Evolutionary conservation across 768 basidiomycete genomes (phyloP).

Genomic region (Asterophora lycoperdoides): DNA sequence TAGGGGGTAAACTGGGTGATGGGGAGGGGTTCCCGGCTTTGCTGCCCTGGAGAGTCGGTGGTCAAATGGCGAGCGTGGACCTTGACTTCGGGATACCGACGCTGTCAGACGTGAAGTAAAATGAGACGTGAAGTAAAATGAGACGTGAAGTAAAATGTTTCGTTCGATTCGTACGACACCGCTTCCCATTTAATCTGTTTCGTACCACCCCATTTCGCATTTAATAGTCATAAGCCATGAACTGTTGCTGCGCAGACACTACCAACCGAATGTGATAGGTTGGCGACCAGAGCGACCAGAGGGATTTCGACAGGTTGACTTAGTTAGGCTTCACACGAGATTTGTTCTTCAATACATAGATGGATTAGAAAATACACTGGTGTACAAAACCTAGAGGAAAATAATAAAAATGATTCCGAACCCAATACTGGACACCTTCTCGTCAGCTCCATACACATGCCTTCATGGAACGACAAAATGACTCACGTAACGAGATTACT

Average conservation of each 20-base stretch:
- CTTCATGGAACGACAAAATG: background rate
- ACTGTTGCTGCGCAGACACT: too few relatives aligned
- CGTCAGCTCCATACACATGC: background rate
- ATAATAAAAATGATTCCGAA: conserved; percentile 14
- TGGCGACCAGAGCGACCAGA: too few relatives aligned
- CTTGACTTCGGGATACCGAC: conserved; percentile 1
- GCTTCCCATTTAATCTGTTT: too few relatives aligned
- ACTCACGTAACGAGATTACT: conserved; percentile 35
- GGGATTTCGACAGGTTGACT: background rate
- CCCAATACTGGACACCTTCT: background rate
- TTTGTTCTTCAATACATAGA: conserved; percentile 11
- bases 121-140: too few relatives aligned
- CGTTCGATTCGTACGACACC: too few relatives aligned
- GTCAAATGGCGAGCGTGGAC: background rate
- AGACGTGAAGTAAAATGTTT: too few relatives aligned
- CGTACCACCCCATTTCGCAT: too few relatives aligned
- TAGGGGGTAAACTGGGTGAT: conserved; percentile 23
- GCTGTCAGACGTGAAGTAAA: background rate
- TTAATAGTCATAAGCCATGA: too few relatives aligned
- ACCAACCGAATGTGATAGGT: too few relatives aligned
- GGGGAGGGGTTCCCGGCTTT: conserved; percentile 24
- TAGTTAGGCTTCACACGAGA: background rate
- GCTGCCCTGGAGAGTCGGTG: conserved; percentile 19
- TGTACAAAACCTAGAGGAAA: conserved; percentile 26
- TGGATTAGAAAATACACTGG: conserved; percentile 31